Evolutionary conservation across 768 basidiomycete species (phyloP).

Genomic region (Suillus lakei): DNA sequence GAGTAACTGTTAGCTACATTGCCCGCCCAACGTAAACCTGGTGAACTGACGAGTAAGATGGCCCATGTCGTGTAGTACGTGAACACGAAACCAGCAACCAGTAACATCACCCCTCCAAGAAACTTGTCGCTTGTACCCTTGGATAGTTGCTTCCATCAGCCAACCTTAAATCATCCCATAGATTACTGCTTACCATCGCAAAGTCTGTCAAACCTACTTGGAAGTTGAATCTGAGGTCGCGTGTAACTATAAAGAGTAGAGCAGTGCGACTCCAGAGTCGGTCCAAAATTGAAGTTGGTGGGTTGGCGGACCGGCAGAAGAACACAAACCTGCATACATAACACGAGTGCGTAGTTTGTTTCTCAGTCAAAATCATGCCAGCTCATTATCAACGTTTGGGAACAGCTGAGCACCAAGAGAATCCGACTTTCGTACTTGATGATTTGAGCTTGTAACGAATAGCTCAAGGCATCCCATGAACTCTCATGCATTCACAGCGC

Average conservation of each 20-base stretch:
- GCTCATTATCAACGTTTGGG: not conserved
- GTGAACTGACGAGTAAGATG: conserved; percentile 71
- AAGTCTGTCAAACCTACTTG: conserved; percentile 5
- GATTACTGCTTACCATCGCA: conserved; percentile 27
- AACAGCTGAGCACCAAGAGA: not conserved
- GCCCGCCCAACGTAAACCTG: not conserved
- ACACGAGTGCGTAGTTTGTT: conserved; percentile 4
- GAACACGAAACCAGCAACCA: conserved; percentile 77
- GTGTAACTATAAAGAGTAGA: not conserved
- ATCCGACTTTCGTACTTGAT: not conserved
- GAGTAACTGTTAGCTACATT: not conserved
- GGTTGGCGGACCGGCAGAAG: not conserved
- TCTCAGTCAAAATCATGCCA: conserved; percentile 5
- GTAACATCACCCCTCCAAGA: conserved; percentile 80
- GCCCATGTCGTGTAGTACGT: conserved; percentile 94
- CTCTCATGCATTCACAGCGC: conserved; percentile 73
- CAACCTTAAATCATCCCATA: conserved; percentile 10
- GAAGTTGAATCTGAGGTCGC: conserved; percentile 2
- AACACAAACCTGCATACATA: not conserved
- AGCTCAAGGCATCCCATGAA: conserved; percentile 53
- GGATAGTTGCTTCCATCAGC: conserved; percentile 2
- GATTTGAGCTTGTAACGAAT: conserved; percentile 1
- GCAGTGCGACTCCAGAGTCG: conserved; percentile 2
- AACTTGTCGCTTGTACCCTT: conserved; percentile 83
- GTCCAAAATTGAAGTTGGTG: conserved; percentile 21